These are phyloP conservation scores for Syzygium grande DNA, from an alignment of 345 rosid genomes.

Conservation along the genomic window DNA sequence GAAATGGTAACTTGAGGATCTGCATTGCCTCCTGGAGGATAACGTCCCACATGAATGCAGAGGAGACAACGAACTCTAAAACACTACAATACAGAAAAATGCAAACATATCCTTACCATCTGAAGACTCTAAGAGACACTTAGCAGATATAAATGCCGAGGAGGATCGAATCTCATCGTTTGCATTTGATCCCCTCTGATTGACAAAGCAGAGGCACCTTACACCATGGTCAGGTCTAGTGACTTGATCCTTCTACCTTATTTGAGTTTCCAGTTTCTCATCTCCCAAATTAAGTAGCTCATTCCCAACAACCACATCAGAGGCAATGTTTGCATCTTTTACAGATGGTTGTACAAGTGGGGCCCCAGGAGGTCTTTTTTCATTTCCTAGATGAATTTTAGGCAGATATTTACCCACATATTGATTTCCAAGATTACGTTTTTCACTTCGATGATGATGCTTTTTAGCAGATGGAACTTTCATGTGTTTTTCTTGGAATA, in stretches of 20 bases:
- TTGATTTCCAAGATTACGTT: background rate
- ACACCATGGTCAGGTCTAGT: constrained; percentile 44
- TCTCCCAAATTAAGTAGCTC: constrained; percentile 17
- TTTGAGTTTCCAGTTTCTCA: constrained; percentile 39
- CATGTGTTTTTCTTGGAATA: background rate
- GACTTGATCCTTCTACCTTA: constrained; percentile 36
- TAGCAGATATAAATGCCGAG: constrained; percentile 12
- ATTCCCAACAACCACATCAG: constrained; percentile 22
- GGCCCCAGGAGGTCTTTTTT: constrained; percentile 34
- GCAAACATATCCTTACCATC: constrained; percentile 13
- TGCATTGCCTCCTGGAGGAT: constrained; percentile 14
- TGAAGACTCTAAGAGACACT: constrained; percentile 5
- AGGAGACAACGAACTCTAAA: background rate
- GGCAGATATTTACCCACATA: background rate
- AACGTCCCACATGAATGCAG: background rate
- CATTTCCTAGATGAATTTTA: constrained; percentile 27
- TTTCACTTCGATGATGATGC: background rate
- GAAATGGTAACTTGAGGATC: constrained; percentile 3
- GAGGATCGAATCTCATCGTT: constrained; percentile 41
- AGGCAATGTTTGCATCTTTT: constrained; percentile 29
- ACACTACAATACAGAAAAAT: background rate
- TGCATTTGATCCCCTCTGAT: constrained; percentile 44
- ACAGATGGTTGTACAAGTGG: constrained; percentile 17
- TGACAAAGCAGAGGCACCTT: constrained; percentile 38
- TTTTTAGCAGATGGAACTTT: background rate